A percentile compares a stretch with the other conserved stretches of the same genome.
These are phyloP conservation scores for Talaromyces adpressus DNA, from an alignment of 495 filamentous ascomycete genomes.

Conservation along the genomic window DNA sequence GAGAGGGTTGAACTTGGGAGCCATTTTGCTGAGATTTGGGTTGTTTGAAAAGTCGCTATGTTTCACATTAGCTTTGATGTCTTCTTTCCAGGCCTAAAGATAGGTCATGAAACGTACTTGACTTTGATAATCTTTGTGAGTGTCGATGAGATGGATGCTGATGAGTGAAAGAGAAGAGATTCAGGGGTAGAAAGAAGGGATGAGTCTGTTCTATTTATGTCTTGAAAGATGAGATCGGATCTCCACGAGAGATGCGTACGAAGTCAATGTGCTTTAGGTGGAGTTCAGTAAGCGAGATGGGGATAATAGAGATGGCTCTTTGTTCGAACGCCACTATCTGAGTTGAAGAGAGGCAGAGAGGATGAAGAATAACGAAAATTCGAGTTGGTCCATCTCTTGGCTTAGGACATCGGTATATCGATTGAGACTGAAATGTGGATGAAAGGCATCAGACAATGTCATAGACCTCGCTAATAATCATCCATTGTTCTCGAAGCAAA, in stretches of 20 bases:
- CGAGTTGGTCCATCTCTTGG: neutral
- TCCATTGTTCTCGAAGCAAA: neutral
- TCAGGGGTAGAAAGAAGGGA: neutral
- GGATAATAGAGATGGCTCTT: neutral
- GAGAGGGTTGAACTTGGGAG: constrained; percentile 4
- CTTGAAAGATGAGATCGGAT: neutral
- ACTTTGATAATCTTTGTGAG: neutral
- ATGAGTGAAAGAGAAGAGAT: neutral
- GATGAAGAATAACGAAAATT: neutral
- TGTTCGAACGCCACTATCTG: neutral
- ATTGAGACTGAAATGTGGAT: neutral
- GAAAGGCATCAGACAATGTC: neutral
- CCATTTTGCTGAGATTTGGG: constrained; percentile 1
- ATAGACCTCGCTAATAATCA: neutral
- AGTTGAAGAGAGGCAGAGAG: neutral
- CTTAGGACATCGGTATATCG: neutral
- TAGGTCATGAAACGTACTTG: neutral
- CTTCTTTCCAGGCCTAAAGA: neutral
- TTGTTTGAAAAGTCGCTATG: neutral
- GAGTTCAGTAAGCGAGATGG: neutral
- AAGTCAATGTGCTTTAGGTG: neutral
- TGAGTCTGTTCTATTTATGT: neutral
- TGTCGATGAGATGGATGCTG: neutral
- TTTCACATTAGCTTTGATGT: neutral
- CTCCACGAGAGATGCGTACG: neutral